phyloP scores from a whole-genome alignment of 129 eudicot genomes.

The Pseudognaphalium luteoalbum region DNA sequence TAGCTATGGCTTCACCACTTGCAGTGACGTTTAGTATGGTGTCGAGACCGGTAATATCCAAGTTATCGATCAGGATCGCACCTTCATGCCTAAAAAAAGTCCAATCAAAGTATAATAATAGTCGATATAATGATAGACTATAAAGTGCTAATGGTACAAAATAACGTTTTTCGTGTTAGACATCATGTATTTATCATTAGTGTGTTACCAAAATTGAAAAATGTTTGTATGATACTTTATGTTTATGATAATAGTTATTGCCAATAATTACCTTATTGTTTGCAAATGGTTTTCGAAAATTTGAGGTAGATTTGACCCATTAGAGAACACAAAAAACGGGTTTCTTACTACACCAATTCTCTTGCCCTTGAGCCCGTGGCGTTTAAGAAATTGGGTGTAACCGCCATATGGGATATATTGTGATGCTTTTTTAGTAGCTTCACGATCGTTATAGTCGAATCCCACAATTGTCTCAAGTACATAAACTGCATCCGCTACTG shows the following conservation, averaged over 20 bases:
- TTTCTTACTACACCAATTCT: slow-evolving; percentile 62
- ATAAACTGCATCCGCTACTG: slow-evolving; percentile 55
- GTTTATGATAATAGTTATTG: background rate
- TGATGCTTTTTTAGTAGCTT: slow-evolving; percentile 54
- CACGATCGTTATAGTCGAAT: slow-evolving; percentile 44
- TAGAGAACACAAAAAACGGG: slow-evolving; percentile 44
- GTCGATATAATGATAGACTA: background rate
- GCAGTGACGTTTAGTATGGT: slow-evolving; percentile 33
- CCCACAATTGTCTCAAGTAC: slow-evolving; percentile 72
- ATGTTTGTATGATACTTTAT: background rate
- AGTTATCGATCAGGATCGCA: slow-evolving; percentile 54
- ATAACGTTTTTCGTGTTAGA: background rate
- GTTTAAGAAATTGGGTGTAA: slow-evolving; percentile 55
- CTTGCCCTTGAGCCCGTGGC: slow-evolving; percentile 66
- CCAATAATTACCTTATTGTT: slow-evolving; percentile 46
- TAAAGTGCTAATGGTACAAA: background rate
- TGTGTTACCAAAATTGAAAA: too few species aligned
- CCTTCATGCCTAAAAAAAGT: slow-evolving; percentile 42
- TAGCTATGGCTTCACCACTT: slow-evolving; percentile 46
- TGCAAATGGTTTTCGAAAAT: slow-evolving; percentile 48
- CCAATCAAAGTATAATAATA: background rate
- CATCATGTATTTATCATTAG: too few species aligned
- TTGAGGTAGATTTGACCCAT: slow-evolving; percentile 32
- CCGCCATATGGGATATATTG: slow-evolving; percentile 63
- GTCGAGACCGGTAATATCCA: slow-evolving; percentile 39